phyloP scores from a whole-genome alignment of 331 rosid genomes.

The Telfairia occidentalis region DNA sequence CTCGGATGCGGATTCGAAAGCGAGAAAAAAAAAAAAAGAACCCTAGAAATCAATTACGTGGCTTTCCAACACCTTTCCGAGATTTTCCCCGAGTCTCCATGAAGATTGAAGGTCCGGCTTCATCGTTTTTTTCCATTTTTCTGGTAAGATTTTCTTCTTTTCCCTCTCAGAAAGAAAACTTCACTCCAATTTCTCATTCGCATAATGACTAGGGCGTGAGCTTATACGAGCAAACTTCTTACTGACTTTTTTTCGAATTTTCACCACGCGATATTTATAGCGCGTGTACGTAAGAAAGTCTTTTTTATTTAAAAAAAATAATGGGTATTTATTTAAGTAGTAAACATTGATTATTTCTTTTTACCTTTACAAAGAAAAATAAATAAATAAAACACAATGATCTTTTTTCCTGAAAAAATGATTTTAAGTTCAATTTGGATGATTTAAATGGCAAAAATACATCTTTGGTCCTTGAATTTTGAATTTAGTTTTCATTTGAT shows the following conservation, averaged over 20 bases:
- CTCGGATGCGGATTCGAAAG: slow-evolving; percentile 1
- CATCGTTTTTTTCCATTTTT: not conserved
- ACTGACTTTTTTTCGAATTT: not conserved
- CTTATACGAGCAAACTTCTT: slow-evolving; percentile 15
- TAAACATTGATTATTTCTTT: no score
- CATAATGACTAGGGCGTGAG: slow-evolving; percentile 38
- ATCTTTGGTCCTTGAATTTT: no score
- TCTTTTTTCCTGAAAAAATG: no score
- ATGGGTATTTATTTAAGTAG: no score
- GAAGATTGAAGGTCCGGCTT: slow-evolving; percentile 17
- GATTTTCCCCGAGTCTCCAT: not conserved
- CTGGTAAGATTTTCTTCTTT: slow-evolving; percentile 11
- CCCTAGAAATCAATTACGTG: slow-evolving; percentile 47
- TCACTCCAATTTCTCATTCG: slow-evolving; percentile 20
- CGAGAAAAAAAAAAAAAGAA: slow-evolving; percentile 12
- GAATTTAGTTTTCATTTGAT: no score
- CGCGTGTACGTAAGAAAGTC: not conserved
- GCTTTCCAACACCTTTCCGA: not conserved
- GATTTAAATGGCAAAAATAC: no score
- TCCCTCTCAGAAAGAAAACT: not conserved
- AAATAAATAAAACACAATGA: no score
- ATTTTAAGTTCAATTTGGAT: no score
- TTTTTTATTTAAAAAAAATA: not conserved
- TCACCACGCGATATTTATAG: slow-evolving; percentile 14
- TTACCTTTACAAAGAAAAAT: no score